Percentiles rank a stretch among this genome's conserved stretches.
Evolutionary conservation across 441 rosid species (phyloP).

Genomic region (Erodium trifolium): DNA sequence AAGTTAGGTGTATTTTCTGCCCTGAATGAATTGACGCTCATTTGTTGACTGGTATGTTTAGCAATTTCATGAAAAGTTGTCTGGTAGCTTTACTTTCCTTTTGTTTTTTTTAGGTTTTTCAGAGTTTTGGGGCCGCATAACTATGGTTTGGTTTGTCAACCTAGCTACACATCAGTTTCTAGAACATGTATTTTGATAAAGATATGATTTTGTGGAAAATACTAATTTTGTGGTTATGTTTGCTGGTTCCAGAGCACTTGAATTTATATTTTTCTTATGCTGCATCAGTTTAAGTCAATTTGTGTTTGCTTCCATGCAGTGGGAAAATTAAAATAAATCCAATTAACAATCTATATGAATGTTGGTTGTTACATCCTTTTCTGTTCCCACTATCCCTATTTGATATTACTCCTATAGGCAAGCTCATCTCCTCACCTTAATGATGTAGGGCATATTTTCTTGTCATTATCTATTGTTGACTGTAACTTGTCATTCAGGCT

Average conservation of each 20-base stretch:
- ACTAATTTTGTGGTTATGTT: not conserved
- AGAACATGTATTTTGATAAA: not conserved
- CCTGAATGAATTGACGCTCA: not conserved
- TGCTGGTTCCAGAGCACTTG: not conserved
- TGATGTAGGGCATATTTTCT: not conserved
- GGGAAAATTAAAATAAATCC: not conserved
- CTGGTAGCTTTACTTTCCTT: not conserved
- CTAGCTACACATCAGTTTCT: not conserved
- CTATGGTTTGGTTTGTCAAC: not conserved
- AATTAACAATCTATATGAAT: not conserved
- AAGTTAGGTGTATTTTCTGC: not conserved
- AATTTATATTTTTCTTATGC: not conserved
- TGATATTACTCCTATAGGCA: not conserved
- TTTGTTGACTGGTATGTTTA: constrained; percentile 6
- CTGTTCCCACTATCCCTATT: not conserved
- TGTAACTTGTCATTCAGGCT: not conserved
- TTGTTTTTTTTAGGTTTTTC: not conserved
- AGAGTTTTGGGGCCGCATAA: not conserved
- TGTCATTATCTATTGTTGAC: not conserved
- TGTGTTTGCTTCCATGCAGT: not conserved
- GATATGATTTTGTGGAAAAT: not conserved
- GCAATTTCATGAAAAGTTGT: not conserved
- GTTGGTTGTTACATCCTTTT: not conserved
- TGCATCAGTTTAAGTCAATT: not conserved
- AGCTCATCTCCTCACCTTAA: not conserved